Conservation (phyloP, 108 stramenopile species). For the Cyclotella distinguenda region DNA sequence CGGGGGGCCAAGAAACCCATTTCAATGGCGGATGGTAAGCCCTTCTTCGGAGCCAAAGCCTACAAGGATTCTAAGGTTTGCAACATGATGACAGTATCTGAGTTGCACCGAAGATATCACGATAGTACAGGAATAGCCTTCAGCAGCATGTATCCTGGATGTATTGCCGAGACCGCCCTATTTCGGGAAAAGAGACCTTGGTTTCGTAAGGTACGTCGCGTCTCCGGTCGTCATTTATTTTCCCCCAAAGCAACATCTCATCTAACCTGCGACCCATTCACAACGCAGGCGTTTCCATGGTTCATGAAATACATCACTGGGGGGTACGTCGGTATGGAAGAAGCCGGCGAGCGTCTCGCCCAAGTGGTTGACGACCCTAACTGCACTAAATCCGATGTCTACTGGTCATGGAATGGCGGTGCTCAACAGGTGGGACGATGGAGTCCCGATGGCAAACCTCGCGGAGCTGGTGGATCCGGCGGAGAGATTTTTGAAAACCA, state of each 20-base stretch:
- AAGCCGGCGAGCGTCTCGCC: slow-evolving; percentile 87
- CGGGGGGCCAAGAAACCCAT: slow-evolving; percentile 72
- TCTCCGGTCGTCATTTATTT: no score
- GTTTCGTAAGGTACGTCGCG: slow-evolving; percentile 89
- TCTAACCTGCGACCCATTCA: slow-evolving; percentile 31
- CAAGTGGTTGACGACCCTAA: slow-evolving; percentile 86
- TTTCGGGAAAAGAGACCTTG: slow-evolving; percentile 98
- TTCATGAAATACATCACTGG: slow-evolving; percentile 92
- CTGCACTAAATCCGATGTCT: slow-evolving; percentile 86
- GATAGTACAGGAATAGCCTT: slow-evolving; percentile 92
- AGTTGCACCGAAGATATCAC: slow-evolving; percentile 93
- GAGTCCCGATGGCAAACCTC: slow-evolving; percentile 75
- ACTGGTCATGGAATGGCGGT: slow-evolving; percentile 98
- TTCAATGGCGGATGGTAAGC: slow-evolving; percentile 92
- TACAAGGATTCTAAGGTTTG: slow-evolving; percentile 96
- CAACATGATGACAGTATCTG: slow-evolving; percentile 89
- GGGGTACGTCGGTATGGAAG: slow-evolving; percentile 88
- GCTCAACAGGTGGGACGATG: slow-evolving; percentile 87
- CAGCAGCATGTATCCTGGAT: slow-evolving; percentile 96
- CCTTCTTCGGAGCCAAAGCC: slow-evolving; percentile 94
- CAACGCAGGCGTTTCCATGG: slow-evolving; percentile 59
- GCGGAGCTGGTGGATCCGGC: slow-evolving; percentile 93
- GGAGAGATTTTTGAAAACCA: slow-evolving; percentile 93
- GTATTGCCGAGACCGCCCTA: slow-evolving; percentile 94
- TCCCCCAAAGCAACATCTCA: no score